Evolutionary conservation across 495 filamentous ascomycete species (phyloP).

Genomic region (Tuber microsphaerosporum): DNA sequence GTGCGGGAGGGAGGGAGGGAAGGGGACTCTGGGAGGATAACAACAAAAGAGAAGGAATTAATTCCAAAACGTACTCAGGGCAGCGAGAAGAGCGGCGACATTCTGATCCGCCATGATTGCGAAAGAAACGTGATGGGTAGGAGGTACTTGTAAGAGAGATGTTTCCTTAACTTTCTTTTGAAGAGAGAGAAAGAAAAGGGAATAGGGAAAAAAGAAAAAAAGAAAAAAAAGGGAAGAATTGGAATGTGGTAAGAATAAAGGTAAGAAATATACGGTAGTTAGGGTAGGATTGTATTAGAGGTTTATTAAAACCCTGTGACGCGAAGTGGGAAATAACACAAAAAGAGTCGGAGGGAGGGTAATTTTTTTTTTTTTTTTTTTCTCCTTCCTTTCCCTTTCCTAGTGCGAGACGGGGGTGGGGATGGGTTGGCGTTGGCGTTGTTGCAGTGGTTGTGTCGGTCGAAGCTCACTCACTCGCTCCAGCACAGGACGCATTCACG

Average conservation of each 20-base stretch:
- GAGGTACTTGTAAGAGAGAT: background rate
- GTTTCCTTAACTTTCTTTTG: background rate
- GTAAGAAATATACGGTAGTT: background rate
- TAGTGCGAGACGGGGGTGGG: background rate
- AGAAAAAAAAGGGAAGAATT: background rate
- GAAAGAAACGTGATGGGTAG: slow-evolving; percentile 8
- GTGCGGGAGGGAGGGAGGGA: background rate
- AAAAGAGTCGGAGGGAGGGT: background rate
- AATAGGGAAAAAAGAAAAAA: slow-evolving; percentile 20
- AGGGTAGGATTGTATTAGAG: slow-evolving; percentile 5
- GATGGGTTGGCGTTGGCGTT: background rate
- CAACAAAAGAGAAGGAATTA: background rate
- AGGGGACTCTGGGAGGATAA: slow-evolving; percentile 2
- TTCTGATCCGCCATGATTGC: slow-evolving; percentile 40
- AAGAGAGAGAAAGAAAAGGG: slow-evolving; percentile 8
- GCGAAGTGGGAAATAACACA: background rate
- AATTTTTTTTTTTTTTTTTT: background rate
- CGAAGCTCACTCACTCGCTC: background rate
- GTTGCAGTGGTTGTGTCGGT: background rate
- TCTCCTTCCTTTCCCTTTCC: background rate
- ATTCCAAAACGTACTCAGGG: slow-evolving; percentile 31
- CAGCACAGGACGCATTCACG: slow-evolving; percentile 3
- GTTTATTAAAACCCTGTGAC: background rate
- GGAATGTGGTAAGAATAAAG: slow-evolving; percentile 9
- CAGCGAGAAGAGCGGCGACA: slow-evolving; percentile 40